Evolutionary conservation across 108 stramenopile species (phyloP), one percentile per base, ranked within the genome.

Genomic region (Parietichytrium sp.): DNA sequence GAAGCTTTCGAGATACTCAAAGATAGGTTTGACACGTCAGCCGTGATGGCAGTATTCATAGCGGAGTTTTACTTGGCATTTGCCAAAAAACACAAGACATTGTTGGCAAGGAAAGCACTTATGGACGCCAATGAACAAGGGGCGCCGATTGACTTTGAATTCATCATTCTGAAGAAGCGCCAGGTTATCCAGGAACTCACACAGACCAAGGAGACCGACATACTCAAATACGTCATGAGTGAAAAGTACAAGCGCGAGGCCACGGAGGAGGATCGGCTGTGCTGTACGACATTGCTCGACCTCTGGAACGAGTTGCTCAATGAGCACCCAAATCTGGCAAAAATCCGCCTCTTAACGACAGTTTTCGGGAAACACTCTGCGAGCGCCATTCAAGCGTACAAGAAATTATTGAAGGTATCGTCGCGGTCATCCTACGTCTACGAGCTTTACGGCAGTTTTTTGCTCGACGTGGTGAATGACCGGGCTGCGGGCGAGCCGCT

Each of bases 191-290:
- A 72, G 20, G 61, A 72, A 25, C n/a, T n/a, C n/a, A 72, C 36
- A n/a, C 61, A 45, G 16, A 23, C 61, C 6, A 42, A 33, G 33
- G 13, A 33, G 33, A 18, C 61, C 10, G 61, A 72, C 33, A 33
- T 72, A 6, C 20, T 72, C 13, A 42, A 42, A 12, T 72, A 72
- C 42, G 61, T 72, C 1, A 72, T 45, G 42, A 72, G 61, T 42
- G 61, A 33, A 0, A 72, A 45, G 61, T 72, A 72, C 61, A 72
- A 45, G 61, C 36, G 45, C 38, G 61, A 72, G 61, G 61, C 61
- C 15, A 42, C 45, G 61, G 61, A 10, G 6, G 23, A 45, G 6
- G 61, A 72, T 25, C 38, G 45, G 42, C 61, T n/a, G n/a, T 72
- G 61, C 61, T 45, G 38, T 10, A n/a, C 61, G 10, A 42, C 36